Percentiles rank a stretch among this genome's conserved stretches.
phyloP scores from a whole-genome alignment of 2,329 filamentous ascomycete species.

The Colletotrichum sidae region DNA sequence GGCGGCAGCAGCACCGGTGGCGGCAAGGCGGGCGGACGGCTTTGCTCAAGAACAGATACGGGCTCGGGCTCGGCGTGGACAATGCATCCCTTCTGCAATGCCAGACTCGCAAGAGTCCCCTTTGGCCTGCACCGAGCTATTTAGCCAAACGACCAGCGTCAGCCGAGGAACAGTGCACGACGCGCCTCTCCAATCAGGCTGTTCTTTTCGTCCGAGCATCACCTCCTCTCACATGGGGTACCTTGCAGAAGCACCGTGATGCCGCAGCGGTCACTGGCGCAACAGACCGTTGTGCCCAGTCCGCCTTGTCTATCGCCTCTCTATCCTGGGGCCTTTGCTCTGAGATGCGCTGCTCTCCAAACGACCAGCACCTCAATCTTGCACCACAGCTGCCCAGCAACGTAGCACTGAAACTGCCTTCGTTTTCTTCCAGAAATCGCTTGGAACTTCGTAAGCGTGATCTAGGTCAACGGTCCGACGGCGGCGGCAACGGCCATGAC shows the following conservation, averaged over 20 bases:
- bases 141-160: constrained; percentile 20
- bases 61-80: neutral
- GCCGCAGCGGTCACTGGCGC: constrained; percentile 18
- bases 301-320: neutral
- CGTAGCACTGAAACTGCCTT: constrained; percentile 17
- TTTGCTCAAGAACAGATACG: constrained; percentile 12
- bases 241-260: constrained; percentile 9
- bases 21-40: constrained; percentile 1
- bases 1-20: constrained; percentile 1
- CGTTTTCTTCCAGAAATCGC: constrained; percentile 30
- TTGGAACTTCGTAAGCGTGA: constrained; percentile 17
- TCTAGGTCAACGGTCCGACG: constrained; percentile 23
- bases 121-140: constrained; percentile 5
- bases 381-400: neutral
- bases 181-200: neutral
- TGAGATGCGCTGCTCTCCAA: constrained; percentile 1
- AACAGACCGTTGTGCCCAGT: constrained; percentile 13
- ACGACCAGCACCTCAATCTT: constrained; percentile 10
- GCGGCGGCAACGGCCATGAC: constrained; percentile 9
- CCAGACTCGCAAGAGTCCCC: neutral
- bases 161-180: constrained; percentile 2
- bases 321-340: constrained; percentile 25
- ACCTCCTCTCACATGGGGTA: constrained; percentile 7
- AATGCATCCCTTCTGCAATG: neutral
- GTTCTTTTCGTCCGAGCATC: constrained; percentile 24